These are phyloP conservation scores for Xylaria sp. DNA, from an alignment of 2,329 filamentous ascomycete genomes.

Conservation along the genomic window DNA sequence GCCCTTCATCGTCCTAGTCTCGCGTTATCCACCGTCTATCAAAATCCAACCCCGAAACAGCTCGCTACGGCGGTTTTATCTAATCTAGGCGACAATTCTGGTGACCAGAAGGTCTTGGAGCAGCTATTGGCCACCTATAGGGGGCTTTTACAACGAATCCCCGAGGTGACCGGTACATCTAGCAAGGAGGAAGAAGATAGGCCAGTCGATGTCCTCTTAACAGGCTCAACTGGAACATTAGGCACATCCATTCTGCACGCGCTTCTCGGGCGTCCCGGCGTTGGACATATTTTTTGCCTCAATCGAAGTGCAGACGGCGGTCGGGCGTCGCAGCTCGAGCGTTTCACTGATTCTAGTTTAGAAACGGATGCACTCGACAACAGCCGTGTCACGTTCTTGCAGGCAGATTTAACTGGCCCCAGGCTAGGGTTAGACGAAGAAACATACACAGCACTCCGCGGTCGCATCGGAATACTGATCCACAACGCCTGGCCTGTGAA, in stretches of 20 bases:
- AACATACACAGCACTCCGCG: conserved; percentile 21
- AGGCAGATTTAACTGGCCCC: not conserved
- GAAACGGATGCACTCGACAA: conserved; percentile 6
- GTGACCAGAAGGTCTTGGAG: conserved; percentile 28
- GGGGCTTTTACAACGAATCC: conserved; percentile 12
- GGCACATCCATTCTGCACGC: conserved; percentile 42
- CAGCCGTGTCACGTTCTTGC: conserved; percentile 38
- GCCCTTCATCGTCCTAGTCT: conserved; percentile 15
- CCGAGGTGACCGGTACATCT: not conserved
- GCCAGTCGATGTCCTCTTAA: conserved; percentile 42
- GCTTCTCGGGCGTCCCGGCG: conserved; percentile 30
- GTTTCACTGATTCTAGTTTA: conserved; percentile 18
- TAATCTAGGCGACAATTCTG: not conserved
- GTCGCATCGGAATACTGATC: conserved; percentile 34
- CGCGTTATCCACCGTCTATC: conserved; percentile 31
- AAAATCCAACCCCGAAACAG: conserved; percentile 30
- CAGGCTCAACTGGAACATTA: conserved; percentile 44
- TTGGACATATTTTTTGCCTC: conserved; percentile 45
- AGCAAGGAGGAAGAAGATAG: not conserved
- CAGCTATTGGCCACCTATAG: conserved; percentile 34
- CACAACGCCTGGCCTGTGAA: conserved; percentile 44
- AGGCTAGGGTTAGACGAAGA: not conserved
- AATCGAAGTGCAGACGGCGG: conserved; percentile 35
- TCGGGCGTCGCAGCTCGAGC: not conserved
- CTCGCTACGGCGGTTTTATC: conserved; percentile 32